Conservation (phyloP, 176 grass and related monocot genomes). For the Thalia dealbata region DNA sequence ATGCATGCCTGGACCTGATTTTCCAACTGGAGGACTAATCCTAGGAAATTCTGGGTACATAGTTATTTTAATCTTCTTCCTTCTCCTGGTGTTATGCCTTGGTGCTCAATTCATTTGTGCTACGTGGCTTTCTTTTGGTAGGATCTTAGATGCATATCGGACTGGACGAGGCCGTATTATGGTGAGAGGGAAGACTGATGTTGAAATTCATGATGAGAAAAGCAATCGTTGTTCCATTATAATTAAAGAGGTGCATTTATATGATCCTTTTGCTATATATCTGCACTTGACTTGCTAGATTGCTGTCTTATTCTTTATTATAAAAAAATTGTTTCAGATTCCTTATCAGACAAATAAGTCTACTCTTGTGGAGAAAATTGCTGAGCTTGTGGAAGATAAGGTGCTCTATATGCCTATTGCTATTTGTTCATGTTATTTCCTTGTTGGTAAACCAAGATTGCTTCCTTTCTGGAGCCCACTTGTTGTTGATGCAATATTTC, state of each 20-base stretch:
- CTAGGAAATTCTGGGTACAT: slow-evolving; percentile 70
- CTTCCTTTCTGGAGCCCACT: too few species aligned
- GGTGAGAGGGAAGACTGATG: slow-evolving; percentile 78
- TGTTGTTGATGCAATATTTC: too few species aligned
- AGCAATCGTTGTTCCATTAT: slow-evolving; percentile 67
- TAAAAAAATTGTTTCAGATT: slow-evolving; percentile 33
- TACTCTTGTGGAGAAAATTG: slow-evolving; percentile 78
- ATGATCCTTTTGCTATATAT: slow-evolving; percentile 6
- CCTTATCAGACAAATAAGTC: slow-evolving; percentile 97
- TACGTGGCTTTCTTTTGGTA: slow-evolving; percentile 30
- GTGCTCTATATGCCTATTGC: slow-evolving; percentile 14
- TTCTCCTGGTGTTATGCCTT: slow-evolving; percentile 21
- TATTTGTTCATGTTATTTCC: neutral
- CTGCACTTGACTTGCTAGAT: neutral
- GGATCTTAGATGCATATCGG: slow-evolving; percentile 87
- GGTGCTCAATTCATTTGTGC: slow-evolving; percentile 12
- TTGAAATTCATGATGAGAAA: slow-evolving; percentile 72
- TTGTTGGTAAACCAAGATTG: too few species aligned
- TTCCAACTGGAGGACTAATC: slow-evolving; percentile 90
- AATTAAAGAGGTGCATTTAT: slow-evolving; percentile 72
- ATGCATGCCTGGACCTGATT: slow-evolving; percentile 93
- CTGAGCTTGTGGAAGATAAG: slow-evolving; percentile 94
- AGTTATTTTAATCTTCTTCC: slow-evolving; percentile 1
- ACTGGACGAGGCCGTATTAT: slow-evolving; percentile 71
- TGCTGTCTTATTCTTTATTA: slow-evolving; percentile 10